Percentiles rank a stretch among this genome's conserved stretches.
Evolutionary conservation across 345 rosid genomes (phyloP).

Genomic region (Fremontodendron californicum): DNA sequence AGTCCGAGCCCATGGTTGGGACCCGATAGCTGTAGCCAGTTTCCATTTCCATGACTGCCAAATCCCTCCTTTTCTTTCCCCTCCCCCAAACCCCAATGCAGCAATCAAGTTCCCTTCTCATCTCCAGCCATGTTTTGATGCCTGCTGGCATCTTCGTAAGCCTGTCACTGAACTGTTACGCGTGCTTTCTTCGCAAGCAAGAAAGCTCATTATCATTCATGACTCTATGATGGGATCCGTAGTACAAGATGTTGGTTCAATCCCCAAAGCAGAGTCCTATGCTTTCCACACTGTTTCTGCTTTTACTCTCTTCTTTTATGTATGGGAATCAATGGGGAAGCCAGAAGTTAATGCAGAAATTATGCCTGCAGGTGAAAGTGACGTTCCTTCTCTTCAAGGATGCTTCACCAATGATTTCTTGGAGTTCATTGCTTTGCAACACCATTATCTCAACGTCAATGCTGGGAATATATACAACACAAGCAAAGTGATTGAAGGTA

Average conservation of each 20-base stretch:
- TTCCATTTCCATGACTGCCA: slow-evolving; percentile 38
- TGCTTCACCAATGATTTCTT: slow-evolving; percentile 37
- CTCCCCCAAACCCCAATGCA: slow-evolving; percentile 31
- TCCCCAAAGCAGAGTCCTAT: slow-evolving; percentile 37
- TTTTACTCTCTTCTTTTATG: slow-evolving; percentile 22
- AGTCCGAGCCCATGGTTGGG: slow-evolving; percentile 35
- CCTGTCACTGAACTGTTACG: slow-evolving; percentile 27
- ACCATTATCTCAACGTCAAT: slow-evolving; percentile 5
- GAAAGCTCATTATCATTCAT: slow-evolving; percentile 32
- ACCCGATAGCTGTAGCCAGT: slow-evolving; percentile 4
- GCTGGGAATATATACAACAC: slow-evolving; percentile 44
- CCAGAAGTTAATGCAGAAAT: neutral
- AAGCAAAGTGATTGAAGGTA: slow-evolving; percentile 32
- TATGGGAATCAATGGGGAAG: slow-evolving; percentile 22
- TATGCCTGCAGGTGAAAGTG: slow-evolving; percentile 5
- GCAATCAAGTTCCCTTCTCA: slow-evolving; percentile 43
- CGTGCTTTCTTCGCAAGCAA: slow-evolving; percentile 21
- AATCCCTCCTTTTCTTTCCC: slow-evolving; percentile 30
- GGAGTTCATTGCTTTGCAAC: slow-evolving; percentile 25
- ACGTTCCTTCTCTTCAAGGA: slow-evolving; percentile 40
- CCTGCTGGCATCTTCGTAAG: slow-evolving; percentile 23
- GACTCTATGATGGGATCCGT: slow-evolving; percentile 47
- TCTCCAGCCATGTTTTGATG: slow-evolving; percentile 34
- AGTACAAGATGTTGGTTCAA: slow-evolving; percentile 25
- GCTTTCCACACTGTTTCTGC: slow-evolving; percentile 43